A percentile compares a stretch with the other conserved stretches of the same genome.
Evolutionary conservation across 176 grass and related monocot species (phyloP).

Genomic region (Oryza coarctata): DNA sequence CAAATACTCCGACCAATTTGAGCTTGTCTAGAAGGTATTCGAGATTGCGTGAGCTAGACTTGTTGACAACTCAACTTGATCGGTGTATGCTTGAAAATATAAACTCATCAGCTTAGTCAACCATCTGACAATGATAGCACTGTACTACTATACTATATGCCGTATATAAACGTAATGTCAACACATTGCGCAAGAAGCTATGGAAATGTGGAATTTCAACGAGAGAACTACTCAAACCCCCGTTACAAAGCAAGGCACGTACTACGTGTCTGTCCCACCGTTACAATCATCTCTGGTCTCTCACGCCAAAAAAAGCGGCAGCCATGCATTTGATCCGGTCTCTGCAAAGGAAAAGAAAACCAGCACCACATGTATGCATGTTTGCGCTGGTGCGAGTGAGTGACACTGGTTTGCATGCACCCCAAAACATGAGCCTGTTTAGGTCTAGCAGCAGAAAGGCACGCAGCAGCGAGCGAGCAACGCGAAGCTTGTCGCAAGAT

Average conservation of each 20-base stretch:
- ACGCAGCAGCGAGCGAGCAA: background rate
- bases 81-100: background rate
- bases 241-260: no score
- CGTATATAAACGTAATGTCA: background rate
- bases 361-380: background rate
- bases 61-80: background rate
- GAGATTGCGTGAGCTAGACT: background rate
- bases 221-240: background rate
- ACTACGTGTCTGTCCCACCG: background rate
- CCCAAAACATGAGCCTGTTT: background rate
- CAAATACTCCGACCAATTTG: background rate
- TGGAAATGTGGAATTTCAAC: background rate
- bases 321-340: background rate
- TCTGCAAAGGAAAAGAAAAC: background rate
- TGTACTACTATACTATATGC: background rate
- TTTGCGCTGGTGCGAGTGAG: background rate
- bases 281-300: background rate
- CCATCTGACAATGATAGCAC: background rate
- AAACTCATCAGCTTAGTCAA: background rate
- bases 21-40: background rate
- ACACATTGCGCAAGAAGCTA: background rate
- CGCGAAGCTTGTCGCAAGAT: background rate
- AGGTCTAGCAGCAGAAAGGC: slow-evolving; percentile 6
- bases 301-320: background rate
- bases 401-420: background rate